phyloP scores from a whole-genome alignment of 805 yeast genomes.

The Spathaspora boniae region DNA sequence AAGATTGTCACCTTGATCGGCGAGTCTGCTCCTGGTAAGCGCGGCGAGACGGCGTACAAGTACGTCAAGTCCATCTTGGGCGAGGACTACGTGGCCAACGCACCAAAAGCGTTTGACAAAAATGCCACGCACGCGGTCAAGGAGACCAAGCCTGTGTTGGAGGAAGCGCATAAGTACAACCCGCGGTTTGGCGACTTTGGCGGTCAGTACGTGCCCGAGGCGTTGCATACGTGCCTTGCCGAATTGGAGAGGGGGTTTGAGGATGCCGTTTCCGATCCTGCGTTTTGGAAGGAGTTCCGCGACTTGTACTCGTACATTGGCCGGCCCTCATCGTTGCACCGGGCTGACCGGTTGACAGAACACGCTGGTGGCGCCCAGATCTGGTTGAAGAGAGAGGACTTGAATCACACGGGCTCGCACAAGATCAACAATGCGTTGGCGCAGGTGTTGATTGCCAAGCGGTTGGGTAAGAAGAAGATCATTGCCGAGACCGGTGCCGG shows the following conservation, averaged over 20 bases:
- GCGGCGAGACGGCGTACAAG: constrained; percentile 60
- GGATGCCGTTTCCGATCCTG: constrained; percentile 81
- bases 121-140: constrained; percentile 20
- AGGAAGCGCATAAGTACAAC: constrained; percentile 63
- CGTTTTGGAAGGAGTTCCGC: constrained; percentile 90
- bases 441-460: constrained; percentile 73
- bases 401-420: constrained; percentile 87
- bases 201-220: constrained; percentile 98
- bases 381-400: constrained; percentile 97
- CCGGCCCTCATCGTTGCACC: constrained; percentile 90
- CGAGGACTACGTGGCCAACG: constrained; percentile 38
- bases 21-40: constrained; percentile 56
- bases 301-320: constrained; percentile 89
- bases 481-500: constrained; percentile 95
- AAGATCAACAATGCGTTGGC: constrained; percentile 83
- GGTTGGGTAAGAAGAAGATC: constrained; percentile 71
- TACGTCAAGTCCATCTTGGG: constrained; percentile 71
- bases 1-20: constrained; percentile 70
- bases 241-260: constrained; percentile 89
- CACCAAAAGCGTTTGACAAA: constrained; percentile 25
- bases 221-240: constrained; percentile 82
- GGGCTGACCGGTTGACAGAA: constrained; percentile 86
- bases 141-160: constrained; percentile 36
- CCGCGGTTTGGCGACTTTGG: constrained; percentile 93
- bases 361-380: constrained; percentile 87